phyloP scores from a whole-genome alignment of 1,139 yeast genomes.

The Suhomyces terraborum region DNA sequence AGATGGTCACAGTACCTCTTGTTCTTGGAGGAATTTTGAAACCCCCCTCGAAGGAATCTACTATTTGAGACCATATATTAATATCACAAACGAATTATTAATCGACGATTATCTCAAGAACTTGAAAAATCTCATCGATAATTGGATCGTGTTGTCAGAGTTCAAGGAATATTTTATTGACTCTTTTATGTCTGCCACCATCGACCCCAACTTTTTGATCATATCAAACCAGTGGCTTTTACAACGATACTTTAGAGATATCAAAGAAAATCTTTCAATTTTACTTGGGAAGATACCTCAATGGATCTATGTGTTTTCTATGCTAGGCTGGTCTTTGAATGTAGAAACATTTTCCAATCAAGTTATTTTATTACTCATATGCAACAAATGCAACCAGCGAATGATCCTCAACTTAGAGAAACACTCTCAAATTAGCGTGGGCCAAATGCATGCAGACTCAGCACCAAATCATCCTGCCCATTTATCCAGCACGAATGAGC shows the following conservation, averaged over 20 bases:
- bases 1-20: constrained; percentile 33
- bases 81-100: constrained; percentile 33
- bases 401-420: constrained; percentile 27
- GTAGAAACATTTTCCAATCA: constrained; percentile 33
- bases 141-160: constrained; percentile 23
- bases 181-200: constrained; percentile 11
- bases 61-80: constrained; percentile 38
- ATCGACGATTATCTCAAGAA: constrained; percentile 31
- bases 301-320: constrained; percentile 39
- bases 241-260: constrained; percentile 29
- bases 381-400: constrained; percentile 41
- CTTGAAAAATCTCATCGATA: constrained; percentile 34
- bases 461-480: constrained; percentile 3
- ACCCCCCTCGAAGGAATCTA: constrained; percentile 39
- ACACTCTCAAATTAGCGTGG: constrained; percentile 6
- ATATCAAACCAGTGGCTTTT: constrained; percentile 38
- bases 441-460: constrained; percentile 6
- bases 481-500: constrained; percentile 1
- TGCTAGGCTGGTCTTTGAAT: constrained; percentile 41
- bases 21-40: constrained; percentile 43
- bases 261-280: constrained; percentile 37
- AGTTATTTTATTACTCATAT: constrained; percentile 34
- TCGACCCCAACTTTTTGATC: constrained; percentile 20
- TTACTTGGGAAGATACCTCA: constrained; percentile 28
- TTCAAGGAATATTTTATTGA: constrained; percentile 17